Percentiles rank a stretch among this genome's conserved stretches.
These are phyloP conservation scores for Teunomyces stri DNA, from an alignment of 805 yeast species.

Conservation along the genomic window DNA sequence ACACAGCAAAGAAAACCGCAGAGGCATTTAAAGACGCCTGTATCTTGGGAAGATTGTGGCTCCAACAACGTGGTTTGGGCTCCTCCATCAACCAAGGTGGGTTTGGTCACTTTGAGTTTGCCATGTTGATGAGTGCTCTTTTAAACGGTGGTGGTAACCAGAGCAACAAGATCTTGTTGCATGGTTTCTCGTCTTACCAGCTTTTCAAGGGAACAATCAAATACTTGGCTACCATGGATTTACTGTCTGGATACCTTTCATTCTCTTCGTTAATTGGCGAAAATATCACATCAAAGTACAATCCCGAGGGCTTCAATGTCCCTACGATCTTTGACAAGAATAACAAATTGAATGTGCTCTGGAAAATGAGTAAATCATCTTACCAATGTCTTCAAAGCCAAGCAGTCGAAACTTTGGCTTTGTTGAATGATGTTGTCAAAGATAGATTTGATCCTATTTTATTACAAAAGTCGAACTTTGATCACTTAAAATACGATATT, in stretches of 20 bases:
- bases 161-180: conserved; percentile 73
- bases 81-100: conserved; percentile 69
- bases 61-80: conserved; percentile 78
- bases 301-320: conserved; percentile 57
- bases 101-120: conserved; percentile 90
- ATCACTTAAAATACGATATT: conserved; percentile 65
- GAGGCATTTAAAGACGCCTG: conserved; percentile 87
- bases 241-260: conserved; percentile 63
- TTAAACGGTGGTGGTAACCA: conserved; percentile 77
- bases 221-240: conserved; percentile 78
- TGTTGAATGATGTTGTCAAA: conserved; percentile 73
- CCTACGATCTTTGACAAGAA: conserved; percentile 77
- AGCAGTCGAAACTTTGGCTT: conserved; percentile 64
- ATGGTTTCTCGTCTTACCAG: conserved; percentile 92
- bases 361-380: conserved; percentile 74
- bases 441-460: conserved; percentile 83
- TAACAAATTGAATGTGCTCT: conserved; percentile 73
- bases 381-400: conserved; percentile 59
- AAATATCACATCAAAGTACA: conserved; percentile 40
- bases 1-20: conserved; percentile 70
- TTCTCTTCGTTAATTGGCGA: conserved; percentile 59
- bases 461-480: conserved; percentile 54
- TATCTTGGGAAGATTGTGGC: conserved; percentile 84
- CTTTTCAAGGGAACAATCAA: conserved; percentile 84
- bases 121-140: conserved; percentile 74